These are phyloP conservation scores for Aspergillus vadensis DNA, from an alignment of 2,329 filamentous ascomycete species.

Conservation along the genomic window DNA sequence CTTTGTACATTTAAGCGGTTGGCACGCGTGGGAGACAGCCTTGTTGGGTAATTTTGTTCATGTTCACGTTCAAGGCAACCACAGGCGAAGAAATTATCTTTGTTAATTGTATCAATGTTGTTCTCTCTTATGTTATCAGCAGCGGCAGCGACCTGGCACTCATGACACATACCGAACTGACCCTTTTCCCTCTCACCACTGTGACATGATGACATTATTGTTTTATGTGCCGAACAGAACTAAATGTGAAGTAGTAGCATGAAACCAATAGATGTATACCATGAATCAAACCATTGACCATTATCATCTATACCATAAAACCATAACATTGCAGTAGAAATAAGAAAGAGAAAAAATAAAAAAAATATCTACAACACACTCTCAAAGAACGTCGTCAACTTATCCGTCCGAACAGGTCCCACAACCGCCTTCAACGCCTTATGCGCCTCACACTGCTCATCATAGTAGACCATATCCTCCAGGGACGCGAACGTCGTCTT, in stretches of 20 bases:
- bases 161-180: too few species aligned
- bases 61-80: conserved; percentile 5
- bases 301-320: not conserved
- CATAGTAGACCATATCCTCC: conserved; percentile 72
- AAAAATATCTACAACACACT: conserved; percentile 30
- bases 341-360: not conserved
- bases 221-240: too few species aligned
- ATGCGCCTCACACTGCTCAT: conserved; percentile 61
- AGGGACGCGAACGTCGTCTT: conserved; percentile 65
- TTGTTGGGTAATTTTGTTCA: conserved; percentile 13
- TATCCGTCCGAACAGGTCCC: conserved; percentile 37
- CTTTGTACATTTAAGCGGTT: conserved; percentile 20
- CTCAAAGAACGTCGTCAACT: conserved; percentile 42
- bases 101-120: conserved; percentile 22
- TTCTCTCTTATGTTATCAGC: conserved; percentile 13
- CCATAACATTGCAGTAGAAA: not conserved
- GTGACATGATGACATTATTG: too few species aligned
- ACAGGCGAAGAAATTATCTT: conserved; percentile 15
- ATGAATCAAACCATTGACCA: too few species aligned
- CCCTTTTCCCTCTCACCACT: too few species aligned
- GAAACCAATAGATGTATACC: too few species aligned
- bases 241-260: too few species aligned
- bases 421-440: conserved; percentile 47
- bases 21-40: conserved; percentile 2
- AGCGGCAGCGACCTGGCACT: not conserved